phyloP scores from a whole-genome alignment of 2,329 filamentous ascomycete genomes.

The Daldinia eschscholtzii region DNA sequence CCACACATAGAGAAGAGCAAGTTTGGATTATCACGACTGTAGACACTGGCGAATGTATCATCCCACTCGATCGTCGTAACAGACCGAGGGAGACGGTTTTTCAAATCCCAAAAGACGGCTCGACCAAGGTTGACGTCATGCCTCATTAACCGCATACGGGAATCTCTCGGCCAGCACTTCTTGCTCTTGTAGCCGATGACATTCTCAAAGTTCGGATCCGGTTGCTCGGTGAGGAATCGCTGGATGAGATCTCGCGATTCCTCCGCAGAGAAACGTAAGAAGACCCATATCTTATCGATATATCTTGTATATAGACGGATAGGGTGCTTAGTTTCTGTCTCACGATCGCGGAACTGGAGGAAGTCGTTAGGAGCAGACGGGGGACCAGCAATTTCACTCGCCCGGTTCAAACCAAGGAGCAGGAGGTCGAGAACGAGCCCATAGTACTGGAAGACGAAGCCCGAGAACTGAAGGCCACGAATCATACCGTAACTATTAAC shows the following conservation, averaged over 20 bases:
- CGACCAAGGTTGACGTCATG: constrained; percentile 98
- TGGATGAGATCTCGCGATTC: constrained; percentile 97
- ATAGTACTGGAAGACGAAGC: constrained; percentile 99
- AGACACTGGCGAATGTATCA: constrained; percentile 97
- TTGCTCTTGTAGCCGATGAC: constrained; percentile 99
- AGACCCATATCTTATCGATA: constrained; percentile 98
- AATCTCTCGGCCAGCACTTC: constrained; percentile 99
- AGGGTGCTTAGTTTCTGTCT: constrained; percentile 92
- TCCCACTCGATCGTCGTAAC: constrained; percentile 99
- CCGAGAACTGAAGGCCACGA: constrained; percentile 95
- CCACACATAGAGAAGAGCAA: constrained; percentile 97
- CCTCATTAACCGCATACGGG: constrained; percentile 96
- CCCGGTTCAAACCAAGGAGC: constrained; percentile 90
- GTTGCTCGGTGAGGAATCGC: constrained; percentile 96
- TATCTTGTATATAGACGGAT: constrained; percentile 98
- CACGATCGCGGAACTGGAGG: constrained; percentile 92
- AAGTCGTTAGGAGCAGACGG: constrained; percentile 97
- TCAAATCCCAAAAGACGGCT: constrained; percentile 98
- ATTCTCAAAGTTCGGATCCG: constrained; percentile 98
- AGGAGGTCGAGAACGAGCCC: constrained; percentile 94
- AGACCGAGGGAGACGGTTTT: constrained; percentile 93
- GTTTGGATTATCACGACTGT: constrained; percentile 98
- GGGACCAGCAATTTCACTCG: constrained; percentile 97
- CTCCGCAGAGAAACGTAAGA: constrained; percentile 92
- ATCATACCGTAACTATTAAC: constrained; percentile 99